Conservation (phyloP, 345 rosid genomes). For the Aquilaria sinensis region DNA sequence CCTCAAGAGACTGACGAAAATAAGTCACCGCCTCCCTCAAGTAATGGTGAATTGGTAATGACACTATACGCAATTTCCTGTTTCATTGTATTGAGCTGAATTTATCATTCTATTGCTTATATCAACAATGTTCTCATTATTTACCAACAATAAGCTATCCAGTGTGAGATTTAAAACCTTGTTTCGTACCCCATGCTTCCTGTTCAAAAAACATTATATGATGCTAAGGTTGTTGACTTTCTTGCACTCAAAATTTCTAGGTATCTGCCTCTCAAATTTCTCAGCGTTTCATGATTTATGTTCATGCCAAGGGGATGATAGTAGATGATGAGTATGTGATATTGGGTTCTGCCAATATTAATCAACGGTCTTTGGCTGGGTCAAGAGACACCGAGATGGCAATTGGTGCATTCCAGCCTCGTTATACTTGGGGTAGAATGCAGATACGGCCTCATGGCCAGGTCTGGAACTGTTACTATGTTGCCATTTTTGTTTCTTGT, state of each 20-base stretch:
- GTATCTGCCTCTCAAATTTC: conserved; percentile 41
- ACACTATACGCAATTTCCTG: background rate
- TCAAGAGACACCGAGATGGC: conserved; percentile 82
- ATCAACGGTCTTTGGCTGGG: conserved; percentile 81
- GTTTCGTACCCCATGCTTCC: too few species aligned
- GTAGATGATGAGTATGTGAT: conserved; percentile 70
- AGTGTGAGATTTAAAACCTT: too few species aligned
- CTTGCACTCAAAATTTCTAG: conserved; percentile 27
- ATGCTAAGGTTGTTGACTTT: background rate
- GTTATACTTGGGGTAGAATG: conserved; percentile 45
- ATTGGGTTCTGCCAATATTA: conserved; percentile 76
- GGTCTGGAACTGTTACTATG: conserved; percentile 19
- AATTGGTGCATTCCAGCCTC: conserved; percentile 69
- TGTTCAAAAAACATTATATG: background rate
- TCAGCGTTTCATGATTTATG: conserved; percentile 71
- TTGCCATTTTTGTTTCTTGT: background rate
- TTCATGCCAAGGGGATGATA: conserved; percentile 78
- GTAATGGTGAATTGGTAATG: conserved; percentile 30
- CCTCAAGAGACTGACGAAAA: conserved; percentile 14
- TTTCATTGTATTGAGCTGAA: too few species aligned
- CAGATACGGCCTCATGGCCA: conserved; percentile 64
- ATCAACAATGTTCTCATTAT: too few species aligned
- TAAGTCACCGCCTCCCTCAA: background rate
- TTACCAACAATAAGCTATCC: too few species aligned
- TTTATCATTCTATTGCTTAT: too few species aligned